Conservation (phyloP, 441 rosid species). For the Croton laevigatus region DNA sequence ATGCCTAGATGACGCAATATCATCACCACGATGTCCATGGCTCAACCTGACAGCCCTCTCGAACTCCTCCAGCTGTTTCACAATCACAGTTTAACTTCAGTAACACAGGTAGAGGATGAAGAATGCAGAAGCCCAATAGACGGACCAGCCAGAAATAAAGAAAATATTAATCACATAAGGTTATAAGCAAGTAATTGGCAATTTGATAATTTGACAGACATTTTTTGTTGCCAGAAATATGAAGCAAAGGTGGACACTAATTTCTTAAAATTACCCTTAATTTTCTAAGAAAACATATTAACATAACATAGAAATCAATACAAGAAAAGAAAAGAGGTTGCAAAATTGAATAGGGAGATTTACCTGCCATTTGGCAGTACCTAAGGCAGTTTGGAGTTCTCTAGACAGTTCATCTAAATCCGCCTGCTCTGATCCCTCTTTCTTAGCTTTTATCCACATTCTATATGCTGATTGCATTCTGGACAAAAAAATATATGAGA, state of each 20-base stretch:
- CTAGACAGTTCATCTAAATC: conserved; percentile 50
- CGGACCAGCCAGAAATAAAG: not conserved
- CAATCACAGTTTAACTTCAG: conserved; percentile 5
- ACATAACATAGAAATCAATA: not conserved
- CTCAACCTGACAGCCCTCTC: conserved; percentile 72
- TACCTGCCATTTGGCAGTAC: conserved; percentile 97
- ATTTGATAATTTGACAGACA: not conserved
- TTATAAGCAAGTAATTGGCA: not conserved
- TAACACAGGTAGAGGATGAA: not conserved
- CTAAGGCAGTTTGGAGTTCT: conserved; percentile 76
- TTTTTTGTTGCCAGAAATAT: conserved; percentile 7
- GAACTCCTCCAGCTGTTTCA: conserved; percentile 79
- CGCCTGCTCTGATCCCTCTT: conserved; percentile 32
- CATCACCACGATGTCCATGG: conserved; percentile 46
- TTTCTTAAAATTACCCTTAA: not conserved
- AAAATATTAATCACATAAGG: not conserved
- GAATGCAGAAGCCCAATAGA: not conserved
- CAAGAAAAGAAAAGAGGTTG: not conserved
- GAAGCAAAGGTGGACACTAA: not conserved
- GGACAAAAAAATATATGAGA: conserved; percentile 19
- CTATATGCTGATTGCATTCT: conserved; percentile 85
- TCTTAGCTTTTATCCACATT: conserved; percentile 60
- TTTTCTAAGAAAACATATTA: not conserved
- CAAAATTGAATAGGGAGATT: conserved; percentile 7
- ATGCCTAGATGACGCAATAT: conserved; percentile 55